These are phyloP conservation scores for Leccinum subtestaceum DNA, from an alignment of 768 basidiomycete genomes.

Conservation along the genomic window DNA sequence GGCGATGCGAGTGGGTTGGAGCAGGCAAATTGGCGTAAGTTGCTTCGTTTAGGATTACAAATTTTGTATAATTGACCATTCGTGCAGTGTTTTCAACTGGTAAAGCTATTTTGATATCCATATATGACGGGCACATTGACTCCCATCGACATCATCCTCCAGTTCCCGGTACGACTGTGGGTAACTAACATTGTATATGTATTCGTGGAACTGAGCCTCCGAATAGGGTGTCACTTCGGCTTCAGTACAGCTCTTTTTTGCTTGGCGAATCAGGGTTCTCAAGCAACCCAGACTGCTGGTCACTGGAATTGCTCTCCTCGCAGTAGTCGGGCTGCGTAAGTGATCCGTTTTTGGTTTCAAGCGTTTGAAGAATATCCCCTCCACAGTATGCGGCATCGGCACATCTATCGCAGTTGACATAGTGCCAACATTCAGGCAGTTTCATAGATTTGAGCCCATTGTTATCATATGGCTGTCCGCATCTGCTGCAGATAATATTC, in stretches of 20 bases:
- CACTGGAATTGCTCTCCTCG: constrained; percentile 10
- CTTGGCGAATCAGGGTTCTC: constrained; percentile 27
- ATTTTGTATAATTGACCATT: neutral
- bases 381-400: constrained; percentile 31
- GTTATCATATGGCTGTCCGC: constrained; percentile 44
- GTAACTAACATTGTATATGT: neutral
- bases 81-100: constrained; percentile 29
- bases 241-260: constrained; percentile 29
- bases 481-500: constrained; percentile 43
- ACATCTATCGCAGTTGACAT: constrained; percentile 29
- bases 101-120: constrained; percentile 2
- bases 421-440: constrained; percentile 26
- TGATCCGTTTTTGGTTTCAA: neutral
- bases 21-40: constrained; percentile 25
- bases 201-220: neutral
- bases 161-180: constrained; percentile 26
- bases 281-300: constrained; percentile 12
- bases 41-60: neutral
- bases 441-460: constrained; percentile 31
- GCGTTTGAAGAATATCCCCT: constrained; percentile 1
- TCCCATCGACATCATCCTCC: neutral
- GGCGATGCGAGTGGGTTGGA: constrained; percentile 16
- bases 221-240: constrained; percentile 27
- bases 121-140: constrained; percentile 1
- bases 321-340: constrained; percentile 21